phyloP scores from a whole-genome alignment of 164 flowering plant species.

The Hamamelis virginiana region DNA sequence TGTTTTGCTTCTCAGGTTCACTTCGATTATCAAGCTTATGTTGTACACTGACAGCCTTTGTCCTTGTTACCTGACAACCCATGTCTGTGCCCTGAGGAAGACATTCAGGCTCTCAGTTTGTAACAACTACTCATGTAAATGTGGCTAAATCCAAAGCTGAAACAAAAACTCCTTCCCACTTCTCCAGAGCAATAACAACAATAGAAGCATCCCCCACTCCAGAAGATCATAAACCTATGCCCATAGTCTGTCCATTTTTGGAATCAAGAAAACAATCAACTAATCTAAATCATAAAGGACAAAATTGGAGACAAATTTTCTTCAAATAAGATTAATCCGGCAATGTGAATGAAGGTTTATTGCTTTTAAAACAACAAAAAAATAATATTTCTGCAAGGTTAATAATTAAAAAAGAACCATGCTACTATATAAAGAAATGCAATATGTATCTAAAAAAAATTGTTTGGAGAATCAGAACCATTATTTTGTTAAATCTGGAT shows the following conservation, averaged over 20 bases:
- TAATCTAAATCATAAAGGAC: too few species aligned
- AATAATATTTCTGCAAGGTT: too few species aligned
- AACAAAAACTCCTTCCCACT: background rate
- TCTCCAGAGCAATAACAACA: background rate
- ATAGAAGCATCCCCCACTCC: background rate
- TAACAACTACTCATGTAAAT: too few species aligned
- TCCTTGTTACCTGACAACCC: constrained; percentile 6
- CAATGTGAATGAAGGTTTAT: too few species aligned
- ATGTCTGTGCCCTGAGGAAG: background rate
- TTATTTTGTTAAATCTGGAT: background rate
- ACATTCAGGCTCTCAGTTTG: background rate
- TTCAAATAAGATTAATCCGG: too few species aligned
- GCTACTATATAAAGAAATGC: background rate
- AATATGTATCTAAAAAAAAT: background rate
- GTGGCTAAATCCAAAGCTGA: background rate
- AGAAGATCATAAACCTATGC: too few species aligned
- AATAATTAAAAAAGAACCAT: background rate
- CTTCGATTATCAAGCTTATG: background rate
- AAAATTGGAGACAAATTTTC: too few species aligned
- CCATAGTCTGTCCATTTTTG: too few species aligned
- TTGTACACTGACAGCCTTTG: background rate
- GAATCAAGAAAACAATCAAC: too few species aligned
- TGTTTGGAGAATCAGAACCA: background rate
- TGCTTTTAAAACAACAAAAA: too few species aligned
- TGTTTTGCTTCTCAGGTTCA: background rate